These are phyloP conservation scores for Monosporascus sp. DNA, from an alignment of 2,329 filamentous ascomycete species.

Conservation along the genomic window DNA sequence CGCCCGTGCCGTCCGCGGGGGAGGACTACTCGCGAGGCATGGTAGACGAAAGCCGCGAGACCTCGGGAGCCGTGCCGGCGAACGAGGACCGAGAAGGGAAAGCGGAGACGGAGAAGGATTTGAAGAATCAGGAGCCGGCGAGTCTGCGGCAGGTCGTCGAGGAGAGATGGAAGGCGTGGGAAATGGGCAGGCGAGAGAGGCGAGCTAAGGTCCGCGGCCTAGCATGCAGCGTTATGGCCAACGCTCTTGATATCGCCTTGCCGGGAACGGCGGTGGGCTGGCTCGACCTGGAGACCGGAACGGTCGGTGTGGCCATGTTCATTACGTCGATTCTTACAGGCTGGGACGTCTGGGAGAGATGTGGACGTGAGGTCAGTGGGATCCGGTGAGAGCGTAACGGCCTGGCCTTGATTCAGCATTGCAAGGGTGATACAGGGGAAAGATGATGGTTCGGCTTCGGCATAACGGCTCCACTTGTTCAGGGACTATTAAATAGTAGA, in stretches of 20 bases:
- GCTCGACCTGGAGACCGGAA: conserved; percentile 45
- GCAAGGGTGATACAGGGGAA: no score
- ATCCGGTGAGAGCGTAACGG: background rate
- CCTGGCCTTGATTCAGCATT: no score
- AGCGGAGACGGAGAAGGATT: conserved; percentile 7
- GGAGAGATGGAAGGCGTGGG: conserved; percentile 28
- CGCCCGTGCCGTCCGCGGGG: conserved; percentile 28
- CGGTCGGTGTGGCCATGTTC: conserved; percentile 55
- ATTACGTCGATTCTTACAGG: conserved; percentile 57
- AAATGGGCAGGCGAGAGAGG: conserved; percentile 24
- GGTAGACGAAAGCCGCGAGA: background rate
- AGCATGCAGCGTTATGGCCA: conserved; percentile 45
- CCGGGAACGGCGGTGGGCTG: conserved; percentile 58
- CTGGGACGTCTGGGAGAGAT: conserved; percentile 55
- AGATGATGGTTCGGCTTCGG: no score
- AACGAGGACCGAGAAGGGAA: conserved; percentile 4
- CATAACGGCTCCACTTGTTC: no score
- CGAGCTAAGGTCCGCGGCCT: conserved; percentile 29
- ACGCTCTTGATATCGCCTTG: conserved; percentile 57
- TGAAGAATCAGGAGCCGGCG: conserved; percentile 26
- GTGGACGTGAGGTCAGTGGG: conserved; percentile 24
- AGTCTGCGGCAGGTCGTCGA: conserved; percentile 30
- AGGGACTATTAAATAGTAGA: no score
- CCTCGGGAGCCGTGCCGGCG: conserved; percentile 12
- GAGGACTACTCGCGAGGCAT: conserved; percentile 22